Percentiles rank a stretch among this genome's conserved stretches.
phyloP scores from a whole-genome alignment of 106 monocot species.

The Posidonia australis region DNA sequence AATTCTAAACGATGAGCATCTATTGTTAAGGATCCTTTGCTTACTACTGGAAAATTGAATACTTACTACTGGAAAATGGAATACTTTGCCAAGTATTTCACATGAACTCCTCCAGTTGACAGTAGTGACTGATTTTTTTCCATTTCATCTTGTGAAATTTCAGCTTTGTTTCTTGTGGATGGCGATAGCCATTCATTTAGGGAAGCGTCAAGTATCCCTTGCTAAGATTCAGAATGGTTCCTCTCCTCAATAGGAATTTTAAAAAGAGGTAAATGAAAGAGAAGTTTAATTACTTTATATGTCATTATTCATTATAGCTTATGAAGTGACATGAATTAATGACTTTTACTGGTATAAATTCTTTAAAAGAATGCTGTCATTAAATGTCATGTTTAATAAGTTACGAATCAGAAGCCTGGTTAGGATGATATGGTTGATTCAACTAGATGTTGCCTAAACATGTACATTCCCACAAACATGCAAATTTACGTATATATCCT shows the following conservation, averaged over 20 bases:
- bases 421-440: no score
- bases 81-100: background rate
- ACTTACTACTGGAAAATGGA: background rate
- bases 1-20: no score
- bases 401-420: no score
- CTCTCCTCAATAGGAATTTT: background rate
- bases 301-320: background rate
- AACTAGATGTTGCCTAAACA: no score
- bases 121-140: background rate
- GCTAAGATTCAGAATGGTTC: constrained; percentile 35
- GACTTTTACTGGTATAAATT: no score
- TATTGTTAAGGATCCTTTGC: no score
- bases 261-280: background rate
- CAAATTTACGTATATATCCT: no score
- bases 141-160: constrained; percentile 7
- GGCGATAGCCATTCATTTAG: constrained; percentile 48
- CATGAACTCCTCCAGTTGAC: background rate
- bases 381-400: no score
- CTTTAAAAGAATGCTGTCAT: no score
- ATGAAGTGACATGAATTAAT: no score
- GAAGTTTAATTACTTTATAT: background rate
- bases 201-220: constrained; percentile 39
- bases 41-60: no score
- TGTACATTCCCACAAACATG: no score
- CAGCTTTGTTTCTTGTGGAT: constrained; percentile 69